phyloP scores from a whole-genome alignment of 2,329 filamentous ascomycete genomes.

The Penicillium aurantiogriseum region DNA sequence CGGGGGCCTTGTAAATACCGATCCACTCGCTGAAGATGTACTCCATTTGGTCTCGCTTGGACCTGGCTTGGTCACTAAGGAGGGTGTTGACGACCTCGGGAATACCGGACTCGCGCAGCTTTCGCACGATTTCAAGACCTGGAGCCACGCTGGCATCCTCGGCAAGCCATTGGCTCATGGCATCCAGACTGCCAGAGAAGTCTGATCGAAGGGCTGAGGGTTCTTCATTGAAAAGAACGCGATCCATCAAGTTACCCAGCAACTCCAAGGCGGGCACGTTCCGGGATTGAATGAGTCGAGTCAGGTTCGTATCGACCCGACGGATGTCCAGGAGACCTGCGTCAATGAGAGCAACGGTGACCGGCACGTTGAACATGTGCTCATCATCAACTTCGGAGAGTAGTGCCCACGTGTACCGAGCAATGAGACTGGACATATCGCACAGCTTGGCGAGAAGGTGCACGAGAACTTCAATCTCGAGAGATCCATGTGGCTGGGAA shows the following conservation, averaged over 20 bases:
- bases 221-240: constrained; percentile 73
- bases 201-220: constrained; percentile 79
- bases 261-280: constrained; percentile 74
- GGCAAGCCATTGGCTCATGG: constrained; percentile 75
- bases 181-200: constrained; percentile 78
- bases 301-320: constrained; percentile 68
- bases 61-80: constrained; percentile 56
- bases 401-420: constrained; percentile 51
- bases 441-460: constrained; percentile 62
- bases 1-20: constrained; percentile 73
- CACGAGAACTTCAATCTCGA: constrained; percentile 64
- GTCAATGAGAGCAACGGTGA: constrained; percentile 60
- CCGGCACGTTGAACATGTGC: constrained; percentile 61
- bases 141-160: constrained; percentile 67
- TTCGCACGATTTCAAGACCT: constrained; percentile 69
- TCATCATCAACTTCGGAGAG: constrained; percentile 56
- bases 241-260: constrained; percentile 74
- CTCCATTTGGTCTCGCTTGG: constrained; percentile 78
- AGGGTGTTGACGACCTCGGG: constrained; percentile 56
- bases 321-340: constrained; percentile 61
- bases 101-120: constrained; percentile 56
- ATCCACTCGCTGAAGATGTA: constrained; percentile 98
- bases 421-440: constrained; percentile 57
- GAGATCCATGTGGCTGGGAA: constrained; percentile 51
- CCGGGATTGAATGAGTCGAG: constrained; percentile 68